Conservation (phyloP, 176 grass and related monocot genomes). For the Oryza coarctata region DNA sequence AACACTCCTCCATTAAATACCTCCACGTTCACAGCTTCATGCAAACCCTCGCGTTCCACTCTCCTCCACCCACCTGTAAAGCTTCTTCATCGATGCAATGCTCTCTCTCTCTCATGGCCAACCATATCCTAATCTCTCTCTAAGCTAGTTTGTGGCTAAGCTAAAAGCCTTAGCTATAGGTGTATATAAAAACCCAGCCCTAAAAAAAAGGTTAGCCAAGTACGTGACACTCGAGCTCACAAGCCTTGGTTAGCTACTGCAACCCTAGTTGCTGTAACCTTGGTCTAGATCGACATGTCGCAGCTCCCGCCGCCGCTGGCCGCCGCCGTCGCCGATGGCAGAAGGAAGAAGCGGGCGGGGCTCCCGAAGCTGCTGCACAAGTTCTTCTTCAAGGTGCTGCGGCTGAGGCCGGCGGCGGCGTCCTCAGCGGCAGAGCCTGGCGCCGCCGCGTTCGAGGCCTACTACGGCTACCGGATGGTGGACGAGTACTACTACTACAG, state of each 20-base stretch:
- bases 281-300: slow-evolving; percentile 6
- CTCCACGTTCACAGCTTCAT: slow-evolving; percentile 5
- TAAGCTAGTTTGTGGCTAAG: not conserved
- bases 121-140: slow-evolving; percentile 26
- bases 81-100: not conserved
- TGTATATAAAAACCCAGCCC: not conserved
- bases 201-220: not conserved
- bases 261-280: too few species aligned
- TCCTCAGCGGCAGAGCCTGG: not conserved
- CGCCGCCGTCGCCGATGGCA: not conserved
- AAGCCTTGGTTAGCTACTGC: not conserved
- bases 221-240: not conserved
- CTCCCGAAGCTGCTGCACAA: slow-evolving; percentile 53
- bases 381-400: slow-evolving; percentile 56
- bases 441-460: slow-evolving; percentile 10
- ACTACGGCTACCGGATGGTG: slow-evolving; percentile 33
- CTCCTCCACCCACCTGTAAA: slow-evolving; percentile 37
- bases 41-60: not conserved
- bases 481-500: slow-evolving; percentile 52
- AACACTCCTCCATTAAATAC: slow-evolving; percentile 13
- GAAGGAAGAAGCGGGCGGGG: slow-evolving; percentile 33
- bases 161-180: not conserved
- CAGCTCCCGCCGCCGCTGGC: slow-evolving; percentile 29
- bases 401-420: slow-evolving; percentile 12
- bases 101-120: not conserved